These are phyloP conservation scores for Trichoderma guizhouense DNA, from an alignment of 2,329 filamentous ascomycete genomes.

Conservation along the genomic window DNA sequence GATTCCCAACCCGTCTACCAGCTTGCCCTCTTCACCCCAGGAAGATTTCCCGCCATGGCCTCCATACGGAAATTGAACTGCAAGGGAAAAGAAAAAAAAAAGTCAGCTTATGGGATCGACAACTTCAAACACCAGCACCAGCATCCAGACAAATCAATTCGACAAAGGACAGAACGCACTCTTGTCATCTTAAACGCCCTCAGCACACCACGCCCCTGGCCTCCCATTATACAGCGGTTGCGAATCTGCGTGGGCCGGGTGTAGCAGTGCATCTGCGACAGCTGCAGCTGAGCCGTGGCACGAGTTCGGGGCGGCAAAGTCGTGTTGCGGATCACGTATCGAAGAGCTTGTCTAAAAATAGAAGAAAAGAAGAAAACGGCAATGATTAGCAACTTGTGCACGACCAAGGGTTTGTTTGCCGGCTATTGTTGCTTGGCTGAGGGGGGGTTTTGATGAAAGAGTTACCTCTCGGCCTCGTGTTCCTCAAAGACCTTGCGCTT, in stretches of 20 bases:
- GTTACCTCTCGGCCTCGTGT: constrained; percentile 81
- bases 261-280: constrained; percentile 94
- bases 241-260: constrained; percentile 90
- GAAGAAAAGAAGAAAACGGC: neutral
- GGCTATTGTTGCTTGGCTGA: neutral
- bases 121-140: neutral
- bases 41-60: constrained; percentile 78
- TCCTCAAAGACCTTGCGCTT: constrained; percentile 92
- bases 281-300: constrained; percentile 87
- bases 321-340: constrained; percentile 92
- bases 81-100: neutral
- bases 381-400: constrained; percentile 1
- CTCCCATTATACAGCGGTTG: constrained; percentile 88
- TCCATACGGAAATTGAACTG: constrained; percentile 93
- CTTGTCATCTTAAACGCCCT: constrained; percentile 88
- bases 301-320: constrained; percentile 76
- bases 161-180: constrained; percentile 45
- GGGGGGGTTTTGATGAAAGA: constrained; percentile 13
- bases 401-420: neutral
- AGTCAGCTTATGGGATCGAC: neutral
- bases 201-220: constrained; percentile 86
- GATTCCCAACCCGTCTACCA: constrained; percentile 60
- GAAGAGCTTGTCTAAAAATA: constrained; percentile 73
- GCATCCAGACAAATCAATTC: neutral
- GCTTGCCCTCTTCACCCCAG: constrained; percentile 92